phyloP scores from a whole-genome alignment of 2,329 filamentous ascomycete species.

The Colletotrichum sp. region DNA sequence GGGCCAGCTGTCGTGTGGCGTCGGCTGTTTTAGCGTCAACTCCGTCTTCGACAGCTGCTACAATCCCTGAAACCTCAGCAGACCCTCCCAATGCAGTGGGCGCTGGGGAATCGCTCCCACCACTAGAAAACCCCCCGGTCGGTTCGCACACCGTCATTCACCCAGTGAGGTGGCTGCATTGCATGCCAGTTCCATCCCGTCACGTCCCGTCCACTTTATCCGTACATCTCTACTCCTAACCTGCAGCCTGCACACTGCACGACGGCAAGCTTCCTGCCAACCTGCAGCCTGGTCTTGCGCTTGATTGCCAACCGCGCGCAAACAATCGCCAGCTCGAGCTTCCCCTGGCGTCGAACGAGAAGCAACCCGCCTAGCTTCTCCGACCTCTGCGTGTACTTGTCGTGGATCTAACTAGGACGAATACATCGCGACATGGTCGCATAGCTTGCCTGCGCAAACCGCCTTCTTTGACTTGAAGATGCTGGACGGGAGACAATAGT shows the following conservation, averaged over 20 bases:
- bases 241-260: not conserved
- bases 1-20: slow-evolving; percentile 10
- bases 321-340: not conserved
- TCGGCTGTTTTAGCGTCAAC: slow-evolving; percentile 8
- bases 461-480: slow-evolving; percentile 15
- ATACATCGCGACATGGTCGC: slow-evolving; percentile 14
- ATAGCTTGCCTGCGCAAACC: slow-evolving; percentile 12
- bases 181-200: slow-evolving; percentile 11
- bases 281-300: slow-evolving; percentile 1
- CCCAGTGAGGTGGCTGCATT: not conserved
- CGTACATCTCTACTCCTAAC: not conserved
- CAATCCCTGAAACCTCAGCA: slow-evolving; percentile 21
- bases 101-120: not conserved
- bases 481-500: slow-evolving; percentile 36
- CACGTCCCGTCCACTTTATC: not conserved
- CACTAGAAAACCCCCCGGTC: slow-evolving; percentile 9
- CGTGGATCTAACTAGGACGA: not conserved
- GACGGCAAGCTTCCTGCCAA: not conserved
- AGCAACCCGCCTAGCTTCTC: slow-evolving; percentile 1
- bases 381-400: not conserved
- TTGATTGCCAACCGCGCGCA: not conserved
- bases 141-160: slow-evolving; percentile 20
- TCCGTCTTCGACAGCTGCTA: slow-evolving; percentile 9
- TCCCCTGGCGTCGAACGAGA: not conserved
- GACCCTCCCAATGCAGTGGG: not conserved